phyloP scores from a whole-genome alignment of 345 rosid species.

The Corchorus olitorius region DNA sequence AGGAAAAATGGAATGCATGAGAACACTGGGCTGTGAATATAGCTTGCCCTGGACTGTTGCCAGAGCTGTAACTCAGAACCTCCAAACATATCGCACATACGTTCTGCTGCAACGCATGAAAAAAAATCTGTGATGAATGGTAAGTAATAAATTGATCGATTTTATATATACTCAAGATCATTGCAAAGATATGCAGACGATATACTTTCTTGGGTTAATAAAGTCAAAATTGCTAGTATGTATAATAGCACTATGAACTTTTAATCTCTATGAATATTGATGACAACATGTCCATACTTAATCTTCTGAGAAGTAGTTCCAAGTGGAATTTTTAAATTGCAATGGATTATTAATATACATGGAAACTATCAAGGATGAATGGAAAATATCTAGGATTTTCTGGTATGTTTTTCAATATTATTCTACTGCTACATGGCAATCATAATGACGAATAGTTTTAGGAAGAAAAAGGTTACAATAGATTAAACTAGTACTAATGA shows the following conservation, averaged over 20 bases:
- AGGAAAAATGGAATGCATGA: conserved; percentile 76
- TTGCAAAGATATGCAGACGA: not conserved
- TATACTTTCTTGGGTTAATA: not conserved
- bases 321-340: not conserved
- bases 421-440: not conserved
- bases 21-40: conserved; percentile 90
- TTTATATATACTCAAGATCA: not conserved
- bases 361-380: not conserved
- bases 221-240: not conserved
- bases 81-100: conserved; percentile 85
- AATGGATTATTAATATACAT: not conserved
- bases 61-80: conserved; percentile 58
- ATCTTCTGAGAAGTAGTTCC: not conserved
- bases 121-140: not conserved
- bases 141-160: not conserved
- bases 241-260: not conserved
- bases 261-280: not conserved
- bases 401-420: not conserved
- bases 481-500: not conserved
- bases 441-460: not conserved
- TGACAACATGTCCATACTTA: not conserved
- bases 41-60: conserved; percentile 65
- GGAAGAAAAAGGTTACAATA: not conserved
- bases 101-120: conserved; percentile 44
- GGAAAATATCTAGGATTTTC: not conserved